Conservation (phyloP, 2,329 filamentous ascomycete species). For the Talaromyces pinophilus region DNA sequence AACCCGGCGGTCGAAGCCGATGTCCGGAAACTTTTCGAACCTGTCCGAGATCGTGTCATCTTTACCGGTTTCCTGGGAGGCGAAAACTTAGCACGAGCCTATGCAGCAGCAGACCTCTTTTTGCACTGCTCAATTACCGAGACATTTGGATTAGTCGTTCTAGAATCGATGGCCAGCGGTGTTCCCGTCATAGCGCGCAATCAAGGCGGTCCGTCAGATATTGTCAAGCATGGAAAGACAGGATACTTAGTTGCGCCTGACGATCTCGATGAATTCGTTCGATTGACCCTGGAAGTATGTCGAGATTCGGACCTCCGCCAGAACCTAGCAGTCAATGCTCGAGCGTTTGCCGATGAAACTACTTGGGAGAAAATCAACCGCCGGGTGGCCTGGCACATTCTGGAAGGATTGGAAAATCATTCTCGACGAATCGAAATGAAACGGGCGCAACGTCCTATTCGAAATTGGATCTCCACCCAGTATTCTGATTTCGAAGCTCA, state of each 20-base stretch:
- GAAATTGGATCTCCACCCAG: constrained; percentile 28
- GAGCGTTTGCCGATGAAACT: constrained; percentile 61
- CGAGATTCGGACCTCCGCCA: constrained; percentile 48
- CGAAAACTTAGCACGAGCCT: constrained; percentile 62
- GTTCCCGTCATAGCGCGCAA: constrained; percentile 69
- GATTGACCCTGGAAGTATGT: constrained; percentile 54
- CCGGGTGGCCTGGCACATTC: constrained; percentile 66
- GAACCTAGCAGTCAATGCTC: constrained; percentile 52
- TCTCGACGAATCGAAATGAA: constrained; percentile 20
- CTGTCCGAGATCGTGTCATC: constrained; percentile 58
- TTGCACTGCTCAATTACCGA: constrained; percentile 71
- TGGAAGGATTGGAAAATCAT: constrained; percentile 47
- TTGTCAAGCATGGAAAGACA: constrained; percentile 60
- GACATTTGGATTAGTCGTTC: constrained; percentile 69
- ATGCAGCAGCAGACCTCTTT: constrained; percentile 69
- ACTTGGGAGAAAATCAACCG: constrained; percentile 74
- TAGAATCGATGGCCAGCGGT: constrained; percentile 71
- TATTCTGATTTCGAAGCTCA: constrained; percentile 25
- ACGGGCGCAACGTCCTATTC: constrained; percentile 23
- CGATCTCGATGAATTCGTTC: constrained; percentile 62
- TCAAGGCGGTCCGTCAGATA: constrained; percentile 69
- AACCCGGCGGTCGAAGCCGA: constrained; percentile 64
- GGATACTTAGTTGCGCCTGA: constrained; percentile 63
- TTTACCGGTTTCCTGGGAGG: constrained; percentile 68
- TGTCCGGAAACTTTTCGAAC: constrained; percentile 61